phyloP scores from a whole-genome alignment of 257 asterid genomes.

The Solanum chiquidenum region DNA sequence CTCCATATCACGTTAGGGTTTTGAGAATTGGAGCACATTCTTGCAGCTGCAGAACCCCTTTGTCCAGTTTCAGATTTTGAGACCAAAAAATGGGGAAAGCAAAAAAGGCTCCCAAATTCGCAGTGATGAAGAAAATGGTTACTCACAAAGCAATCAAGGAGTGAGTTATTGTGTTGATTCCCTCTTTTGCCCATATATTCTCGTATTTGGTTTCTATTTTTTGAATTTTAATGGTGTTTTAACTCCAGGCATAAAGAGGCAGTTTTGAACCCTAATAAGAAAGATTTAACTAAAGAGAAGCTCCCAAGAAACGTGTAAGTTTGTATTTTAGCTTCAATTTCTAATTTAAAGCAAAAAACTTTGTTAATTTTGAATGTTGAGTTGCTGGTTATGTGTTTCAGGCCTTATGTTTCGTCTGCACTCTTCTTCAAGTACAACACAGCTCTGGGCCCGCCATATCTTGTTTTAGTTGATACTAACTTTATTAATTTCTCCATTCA shows the following conservation, averaged over 20 bases:
- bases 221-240: not conserved
- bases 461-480: conserved; percentile 88
- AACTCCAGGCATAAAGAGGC: conserved; percentile 60
- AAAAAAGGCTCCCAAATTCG: conserved; percentile 73
- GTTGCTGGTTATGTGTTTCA: conserved; percentile 13
- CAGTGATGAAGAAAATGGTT: conserved; percentile 76
- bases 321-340: not conserved
- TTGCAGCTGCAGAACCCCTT: not conserved
- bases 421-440: conserved; percentile 81
- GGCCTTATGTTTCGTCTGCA: conserved; percentile 87
- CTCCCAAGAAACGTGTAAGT: conserved; percentile 88
- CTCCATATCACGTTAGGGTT: not conserved
- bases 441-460: conserved; percentile 89
- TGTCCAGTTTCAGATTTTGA: not conserved
- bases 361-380: not conserved
- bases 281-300: conserved; percentile 62
- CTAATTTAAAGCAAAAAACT: not conserved
- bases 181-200: not conserved
- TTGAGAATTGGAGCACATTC: not conserved
- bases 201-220: not conserved
- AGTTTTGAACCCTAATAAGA: conserved; percentile 84
- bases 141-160: conserved; percentile 65
- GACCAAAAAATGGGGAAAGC: conserved; percentile 66
- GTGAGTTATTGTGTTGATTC: conserved; percentile 18
- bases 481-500: conserved; percentile 95